Percentiles rank a stretch among this genome's conserved stretches.
Conservation (phyloP, 1,139 yeast genomes). For the Eremothecium coryli region DNA sequence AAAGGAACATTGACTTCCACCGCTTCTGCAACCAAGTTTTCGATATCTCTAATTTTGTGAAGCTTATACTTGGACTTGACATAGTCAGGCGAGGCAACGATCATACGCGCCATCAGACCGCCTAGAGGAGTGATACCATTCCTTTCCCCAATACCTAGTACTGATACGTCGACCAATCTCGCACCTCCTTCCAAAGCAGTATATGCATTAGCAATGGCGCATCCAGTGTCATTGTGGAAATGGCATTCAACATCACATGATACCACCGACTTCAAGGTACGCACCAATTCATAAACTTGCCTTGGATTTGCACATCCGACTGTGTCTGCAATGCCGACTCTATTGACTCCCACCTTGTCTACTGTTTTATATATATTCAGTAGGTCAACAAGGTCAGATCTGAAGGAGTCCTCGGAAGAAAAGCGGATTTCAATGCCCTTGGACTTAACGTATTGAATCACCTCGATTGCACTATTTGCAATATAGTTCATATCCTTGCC, state of each 20-base stretch:
- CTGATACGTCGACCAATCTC: slow-evolving; percentile 86
- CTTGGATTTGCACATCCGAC: slow-evolving; percentile 99
- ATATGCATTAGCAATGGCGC: slow-evolving; percentile 98
- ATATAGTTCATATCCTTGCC: slow-evolving; percentile 99
- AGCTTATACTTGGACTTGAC: slow-evolving; percentile 91
- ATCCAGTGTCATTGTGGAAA: slow-evolving; percentile 98
- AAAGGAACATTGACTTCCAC: slow-evolving; percentile 96
- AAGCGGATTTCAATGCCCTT: slow-evolving; percentile 96
- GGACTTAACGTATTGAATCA: slow-evolving; percentile 92
- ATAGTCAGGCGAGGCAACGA: slow-evolving; percentile 95
- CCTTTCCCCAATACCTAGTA: slow-evolving; percentile 97
- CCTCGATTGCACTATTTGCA: slow-evolving; percentile 93
- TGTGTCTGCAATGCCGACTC: slow-evolving; percentile 99
- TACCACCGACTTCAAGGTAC: slow-evolving; percentile 87
- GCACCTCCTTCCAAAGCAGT: slow-evolving; percentile 99
- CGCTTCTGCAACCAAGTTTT: slow-evolving; percentile 92
- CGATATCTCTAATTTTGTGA: slow-evolving; percentile 92
- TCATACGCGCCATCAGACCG: slow-evolving; percentile 98
- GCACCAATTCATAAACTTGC: slow-evolving; percentile 93
- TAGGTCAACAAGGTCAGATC: slow-evolving; percentile 92
- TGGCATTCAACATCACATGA: slow-evolving; percentile 97
- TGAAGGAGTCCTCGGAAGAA: slow-evolving; percentile 94
- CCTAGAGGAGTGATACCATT: slow-evolving; percentile 98
- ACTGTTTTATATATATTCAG: slow-evolving; percentile 94
- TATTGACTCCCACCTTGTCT: slow-evolving; percentile 93